A percentile compares a stretch with the other conserved stretches of the same genome.
Conservation (phyloP, 768 basidiomycete genomes). For the Tephrocybe rancida region DNA sequence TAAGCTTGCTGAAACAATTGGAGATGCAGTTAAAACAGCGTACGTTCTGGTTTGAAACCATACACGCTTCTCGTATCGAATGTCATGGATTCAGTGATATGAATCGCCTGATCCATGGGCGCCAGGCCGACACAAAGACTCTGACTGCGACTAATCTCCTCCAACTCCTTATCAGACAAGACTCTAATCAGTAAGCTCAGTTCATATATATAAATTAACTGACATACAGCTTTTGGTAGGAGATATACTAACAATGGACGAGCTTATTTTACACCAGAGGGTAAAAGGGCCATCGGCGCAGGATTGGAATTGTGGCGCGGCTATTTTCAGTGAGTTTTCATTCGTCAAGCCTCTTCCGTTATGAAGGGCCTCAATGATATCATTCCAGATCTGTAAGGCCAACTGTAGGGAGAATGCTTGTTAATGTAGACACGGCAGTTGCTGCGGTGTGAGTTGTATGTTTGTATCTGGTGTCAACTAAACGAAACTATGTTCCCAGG, state of each 20-base stretch:
- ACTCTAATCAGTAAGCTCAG: constrained; percentile 40
- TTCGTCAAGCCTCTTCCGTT: background rate
- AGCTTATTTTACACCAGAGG: constrained; percentile 44
- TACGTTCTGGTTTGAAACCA: constrained; percentile 15
- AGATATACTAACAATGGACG: constrained; percentile 46
- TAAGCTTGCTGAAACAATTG: constrained; percentile 37
- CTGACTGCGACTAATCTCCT: constrained; percentile 45
- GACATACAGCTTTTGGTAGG: constrained; percentile 21
- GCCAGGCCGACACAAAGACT: constrained; percentile 23
- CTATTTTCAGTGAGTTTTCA: constrained; percentile 47
- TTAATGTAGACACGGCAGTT: constrained; percentile 51
- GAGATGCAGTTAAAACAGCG: constrained; percentile 37
- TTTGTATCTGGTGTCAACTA: background rate
- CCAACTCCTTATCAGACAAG: constrained; percentile 51
- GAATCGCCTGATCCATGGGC: constrained; percentile 20
- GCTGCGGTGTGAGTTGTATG: constrained; percentile 42
- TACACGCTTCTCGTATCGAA: background rate
- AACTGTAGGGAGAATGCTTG: constrained; percentile 35
- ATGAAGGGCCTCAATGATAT: background rate
- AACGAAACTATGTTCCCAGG: constrained; percentile 17
- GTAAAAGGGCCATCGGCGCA: constrained; percentile 10
- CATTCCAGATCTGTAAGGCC: constrained; percentile 43
- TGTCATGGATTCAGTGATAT: constrained; percentile 25
- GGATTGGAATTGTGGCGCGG: constrained; percentile 50
- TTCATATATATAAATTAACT: background rate